Base-by-base conservation (phyloP, 2,329 filamentous ascomycete species). In the Botrytis cinerea region DNA sequence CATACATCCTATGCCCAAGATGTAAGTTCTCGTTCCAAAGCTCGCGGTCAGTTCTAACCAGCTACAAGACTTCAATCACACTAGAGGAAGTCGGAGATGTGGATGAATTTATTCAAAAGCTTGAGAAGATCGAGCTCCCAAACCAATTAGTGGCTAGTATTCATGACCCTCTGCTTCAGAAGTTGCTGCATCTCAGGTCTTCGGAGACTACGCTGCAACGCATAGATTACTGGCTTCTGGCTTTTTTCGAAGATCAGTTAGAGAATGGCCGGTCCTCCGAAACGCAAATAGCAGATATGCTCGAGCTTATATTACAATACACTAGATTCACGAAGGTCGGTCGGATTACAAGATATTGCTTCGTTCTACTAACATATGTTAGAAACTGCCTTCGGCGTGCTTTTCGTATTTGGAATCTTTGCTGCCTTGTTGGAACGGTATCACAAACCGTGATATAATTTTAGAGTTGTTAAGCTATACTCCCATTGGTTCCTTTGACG, bases 111-210 rank as follows among this genome's bases (percentile, higher is more conserved):
- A 90, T 94, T 9, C 87, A 88, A 62, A 92, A 88, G 73, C 82
- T 97, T 14, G 93, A 97, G 77, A 92, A 87, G 76, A 90, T 97
- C 40, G 92, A 96, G 81, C 84, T 94, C 59, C 94, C 94, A 0
- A 94, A 92, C 75, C 94, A 97, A 81, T 85, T 97, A 2, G 89
- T 94, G 59, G 92, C 94, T 8, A 89, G 93, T 6, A 84, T 97
- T 22, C 88, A 88, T 2, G 92, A 97, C 79, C 91, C 91, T 4
- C 84, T 97, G 45, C 86, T 95, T 1, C 93, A 95, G 80, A 96
- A 95, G 79, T 85, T 95, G 38, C 83, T 93, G 48, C 83, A 92
- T n/a, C 83, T 93, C 45, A 87, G 88, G 68, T 87, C 90, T 2
- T 86, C 88, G 51, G 82, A 84, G 25, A 84, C 86, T 67, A 85